Percentiles rank a stretch among this genome's conserved stretches.
Conservation (phyloP, 805 yeast genomes). For the Yarrowia bubula region DNA sequence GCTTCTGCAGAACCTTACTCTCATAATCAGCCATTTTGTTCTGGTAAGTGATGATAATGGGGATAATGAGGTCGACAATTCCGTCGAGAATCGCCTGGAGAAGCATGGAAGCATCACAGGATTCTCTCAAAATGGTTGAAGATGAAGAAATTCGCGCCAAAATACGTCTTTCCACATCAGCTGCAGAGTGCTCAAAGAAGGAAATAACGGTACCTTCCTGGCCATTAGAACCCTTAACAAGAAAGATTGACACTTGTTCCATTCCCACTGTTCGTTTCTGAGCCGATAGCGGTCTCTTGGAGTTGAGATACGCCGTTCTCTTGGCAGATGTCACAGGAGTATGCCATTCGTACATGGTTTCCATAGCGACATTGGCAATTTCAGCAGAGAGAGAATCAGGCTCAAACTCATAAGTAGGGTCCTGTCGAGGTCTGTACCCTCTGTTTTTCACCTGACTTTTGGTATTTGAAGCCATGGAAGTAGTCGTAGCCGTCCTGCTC, state of each 20-base stretch:
- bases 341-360: conserved; percentile 40
- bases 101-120: conserved; percentile 52
- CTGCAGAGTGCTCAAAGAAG: conserved; percentile 57
- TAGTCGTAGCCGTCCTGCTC: neutral
- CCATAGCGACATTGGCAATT: conserved; percentile 29
- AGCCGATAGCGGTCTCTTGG: conserved; percentile 47
- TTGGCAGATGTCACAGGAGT: conserved; percentile 34
- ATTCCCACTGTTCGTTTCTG: conserved; percentile 49
- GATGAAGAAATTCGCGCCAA: conserved; percentile 48
- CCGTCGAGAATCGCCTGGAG: conserved; percentile 57
- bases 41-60: conserved; percentile 54
- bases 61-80: conserved; percentile 52
- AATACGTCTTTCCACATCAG: conserved; percentile 53
- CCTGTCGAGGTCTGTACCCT: neutral
- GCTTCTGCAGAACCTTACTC: conserved; percentile 49
- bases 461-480: neutral
- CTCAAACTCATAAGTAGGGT: conserved; percentile 22
- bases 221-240: conserved; percentile 35
- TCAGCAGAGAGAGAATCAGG: conserved; percentile 27
- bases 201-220: conserved; percentile 50
- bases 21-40: conserved; percentile 50
- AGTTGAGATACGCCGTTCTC: conserved; percentile 40
- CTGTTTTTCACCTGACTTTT: neutral
- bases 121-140: conserved; percentile 50
- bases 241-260: conserved; percentile 55